phyloP scores from a whole-genome alignment of 2,329 filamentous ascomycete species.

The Pseudogymnoascus sp. region DNA sequence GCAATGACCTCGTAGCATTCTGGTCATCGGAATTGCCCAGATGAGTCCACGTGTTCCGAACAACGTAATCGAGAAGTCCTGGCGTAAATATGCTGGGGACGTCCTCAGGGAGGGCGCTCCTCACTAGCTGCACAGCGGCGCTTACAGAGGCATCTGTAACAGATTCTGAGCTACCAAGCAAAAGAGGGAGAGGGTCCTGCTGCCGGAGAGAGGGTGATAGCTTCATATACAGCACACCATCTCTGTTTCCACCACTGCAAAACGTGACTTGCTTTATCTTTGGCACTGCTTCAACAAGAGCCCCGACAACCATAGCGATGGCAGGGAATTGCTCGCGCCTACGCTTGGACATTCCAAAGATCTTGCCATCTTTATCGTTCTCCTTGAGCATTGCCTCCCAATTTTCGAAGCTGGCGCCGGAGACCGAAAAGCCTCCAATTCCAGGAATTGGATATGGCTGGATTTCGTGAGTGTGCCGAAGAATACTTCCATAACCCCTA shows the following conservation, averaged over 20 bases:
- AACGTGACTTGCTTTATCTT: conserved; percentile 68
- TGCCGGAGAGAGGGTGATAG: conserved; percentile 51
- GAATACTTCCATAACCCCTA: conserved; percentile 79
- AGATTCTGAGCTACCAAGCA: conserved; percentile 28
- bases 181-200: conserved; percentile 51
- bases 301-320: conserved; percentile 70
- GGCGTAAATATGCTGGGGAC: conserved; percentile 35
- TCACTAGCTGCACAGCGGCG: not conserved
- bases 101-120: conserved; percentile 19
- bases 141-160: conserved; percentile 27
- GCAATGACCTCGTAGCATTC: conserved; percentile 62
- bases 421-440: conserved; percentile 68
- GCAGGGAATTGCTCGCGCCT: conserved; percentile 75
- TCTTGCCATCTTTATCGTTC: conserved; percentile 45
- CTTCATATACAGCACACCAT: conserved; percentile 70
- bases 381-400: conserved; percentile 42
- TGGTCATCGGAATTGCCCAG: conserved; percentile 39
- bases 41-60: conserved; percentile 42
- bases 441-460: conserved; percentile 75
- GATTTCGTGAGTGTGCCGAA: conserved; percentile 68
- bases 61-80: conserved; percentile 38
- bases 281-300: conserved; percentile 61
- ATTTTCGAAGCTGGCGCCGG: conserved; percentile 49
- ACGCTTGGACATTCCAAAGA: conserved; percentile 72
- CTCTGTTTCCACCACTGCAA: conserved; percentile 78